Percentiles rank a stretch among this genome's conserved stretches.
phyloP scores from a whole-genome alignment of 306 rosid genomes.

The Cicer judaicum region DNA sequence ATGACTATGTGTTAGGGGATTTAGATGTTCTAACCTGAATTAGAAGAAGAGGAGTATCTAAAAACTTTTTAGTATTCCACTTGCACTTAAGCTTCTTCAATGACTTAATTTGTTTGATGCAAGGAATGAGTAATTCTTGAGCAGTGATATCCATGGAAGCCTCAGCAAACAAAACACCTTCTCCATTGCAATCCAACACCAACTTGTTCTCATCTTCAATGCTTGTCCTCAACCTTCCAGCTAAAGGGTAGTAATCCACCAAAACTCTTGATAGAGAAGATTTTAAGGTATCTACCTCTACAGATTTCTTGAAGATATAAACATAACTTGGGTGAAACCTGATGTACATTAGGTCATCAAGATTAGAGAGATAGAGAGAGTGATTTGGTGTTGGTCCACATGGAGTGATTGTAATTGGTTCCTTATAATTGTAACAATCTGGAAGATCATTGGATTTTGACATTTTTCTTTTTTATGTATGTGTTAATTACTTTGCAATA shows the following conservation, averaged over 20 bases:
- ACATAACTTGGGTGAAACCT: constrained; percentile 56
- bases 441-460: too few relatives aligned
- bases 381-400: too few relatives aligned
- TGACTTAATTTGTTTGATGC: constrained; percentile 59
- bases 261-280: constrained; percentile 64
- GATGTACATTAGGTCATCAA: constrained; percentile 77
- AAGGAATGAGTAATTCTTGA: constrained; percentile 56
- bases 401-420: too few relatives aligned
- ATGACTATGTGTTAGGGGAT: too few relatives aligned
- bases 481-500: too few relatives aligned
- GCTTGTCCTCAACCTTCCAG: too few relatives aligned
- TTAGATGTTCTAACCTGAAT: constrained; percentile 57
- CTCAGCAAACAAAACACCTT: too few relatives aligned
- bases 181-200: too few relatives aligned
- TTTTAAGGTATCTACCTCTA: constrained; percentile 55
- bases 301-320: constrained; percentile 61
- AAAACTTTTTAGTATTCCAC: constrained; percentile 46
- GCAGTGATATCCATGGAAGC: constrained; percentile 70
- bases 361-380: constrained; percentile 71
- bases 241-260: constrained; percentile 69
- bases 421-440: too few relatives aligned
- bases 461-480: too few relatives aligned
- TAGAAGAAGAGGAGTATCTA: constrained; percentile 76
- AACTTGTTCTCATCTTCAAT: too few relatives aligned
- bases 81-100: constrained; percentile 70